Base-by-base conservation (phyloP, 306 rosid genomes). In the Acmispon strigosus region DNA sequence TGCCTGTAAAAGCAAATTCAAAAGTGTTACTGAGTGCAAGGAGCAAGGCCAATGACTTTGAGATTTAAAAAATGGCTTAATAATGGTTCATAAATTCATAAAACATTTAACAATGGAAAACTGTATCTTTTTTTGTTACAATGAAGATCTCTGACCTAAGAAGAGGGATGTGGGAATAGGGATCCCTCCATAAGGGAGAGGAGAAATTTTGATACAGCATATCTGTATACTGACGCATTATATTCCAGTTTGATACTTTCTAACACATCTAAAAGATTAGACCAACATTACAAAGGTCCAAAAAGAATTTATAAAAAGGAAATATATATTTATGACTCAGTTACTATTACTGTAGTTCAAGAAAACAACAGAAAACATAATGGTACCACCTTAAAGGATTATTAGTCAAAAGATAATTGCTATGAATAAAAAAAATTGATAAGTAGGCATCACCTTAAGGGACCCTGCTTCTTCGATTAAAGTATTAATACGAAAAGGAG, bases 401-500 rank as follows among this genome's bases (percentile, higher is more conserved):
- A 37, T 77, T 19, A 52, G 44, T 37, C 65, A 43, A 52, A 51
- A 36, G 34, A 36, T 13, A 20, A 67, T 27, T 62, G 43, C 49
- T 8, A 71, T 20, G 11, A 50, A 29, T 7, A 34, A 16, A n/a
- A 50, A 9, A 32, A 3, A 32, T 14, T 50, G 22, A 68, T 62
- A 57, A 48, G n/a, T 47, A 59, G 24, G 19, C 55, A 66, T 73
- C 78, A 88, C 97, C 92, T 88, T 91, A 22, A 62, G 89, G 36
- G 76, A 24, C 57, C 96, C 97, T 37, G 86, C 77, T 82, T 88
- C 95, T 85, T 91, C 97, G 14, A 90, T 78, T 78, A 90, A 77
- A 69, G 89, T 70, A 82, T 86, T 90, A 41, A 90, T 83, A 74
- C 85, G 90, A 71, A 90, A 90, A 73, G 95, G 97, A 80, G 97